Evolutionary conservation across 2,329 filamentous ascomycete species (phyloP).

Genomic region (Tolypocladium paradoxum): DNA sequence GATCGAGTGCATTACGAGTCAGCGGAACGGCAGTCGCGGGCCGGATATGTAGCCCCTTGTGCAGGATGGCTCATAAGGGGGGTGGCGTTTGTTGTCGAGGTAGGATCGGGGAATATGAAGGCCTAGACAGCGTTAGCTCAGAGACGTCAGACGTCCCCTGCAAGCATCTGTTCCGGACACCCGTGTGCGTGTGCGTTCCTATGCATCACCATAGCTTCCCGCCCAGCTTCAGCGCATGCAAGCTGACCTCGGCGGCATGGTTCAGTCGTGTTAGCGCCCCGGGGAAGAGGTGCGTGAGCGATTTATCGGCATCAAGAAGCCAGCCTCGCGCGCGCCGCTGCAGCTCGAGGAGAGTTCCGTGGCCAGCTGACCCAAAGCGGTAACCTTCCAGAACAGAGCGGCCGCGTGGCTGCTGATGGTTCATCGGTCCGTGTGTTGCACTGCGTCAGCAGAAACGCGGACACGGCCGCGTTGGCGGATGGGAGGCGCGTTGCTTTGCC

Average conservation of each 20-base stretch:
- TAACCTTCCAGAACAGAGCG: not conserved
- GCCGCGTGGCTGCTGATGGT: not conserved
- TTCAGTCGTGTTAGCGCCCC: not conserved
- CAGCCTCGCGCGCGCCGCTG: not conserved
- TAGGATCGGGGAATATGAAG: not conserved
- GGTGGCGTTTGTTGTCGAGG: not conserved
- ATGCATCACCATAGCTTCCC: not conserved
- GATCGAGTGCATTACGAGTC: not conserved
- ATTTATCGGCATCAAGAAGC: not conserved
- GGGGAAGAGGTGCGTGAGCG: not conserved
- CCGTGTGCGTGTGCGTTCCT: not conserved
- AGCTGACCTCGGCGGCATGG: too few species aligned
- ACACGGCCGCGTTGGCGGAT: not conserved
- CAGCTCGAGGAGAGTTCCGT: not conserved
- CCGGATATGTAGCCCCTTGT: not conserved
- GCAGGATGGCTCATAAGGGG: not conserved
- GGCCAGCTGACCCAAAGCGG: not conserved
- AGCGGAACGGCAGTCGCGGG: not conserved
- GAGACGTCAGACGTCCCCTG: too few species aligned
- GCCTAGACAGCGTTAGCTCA: not conserved
- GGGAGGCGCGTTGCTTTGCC: not conserved
- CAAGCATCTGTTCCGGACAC: not conserved
- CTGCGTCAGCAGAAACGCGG: not conserved
- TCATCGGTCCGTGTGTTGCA: not conserved
- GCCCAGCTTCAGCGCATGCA: not conserved